These are phyloP conservation scores for Leishmania aethiopica DNA, from an alignment of 208 protist genomes.

Conservation along the genomic window DNA sequence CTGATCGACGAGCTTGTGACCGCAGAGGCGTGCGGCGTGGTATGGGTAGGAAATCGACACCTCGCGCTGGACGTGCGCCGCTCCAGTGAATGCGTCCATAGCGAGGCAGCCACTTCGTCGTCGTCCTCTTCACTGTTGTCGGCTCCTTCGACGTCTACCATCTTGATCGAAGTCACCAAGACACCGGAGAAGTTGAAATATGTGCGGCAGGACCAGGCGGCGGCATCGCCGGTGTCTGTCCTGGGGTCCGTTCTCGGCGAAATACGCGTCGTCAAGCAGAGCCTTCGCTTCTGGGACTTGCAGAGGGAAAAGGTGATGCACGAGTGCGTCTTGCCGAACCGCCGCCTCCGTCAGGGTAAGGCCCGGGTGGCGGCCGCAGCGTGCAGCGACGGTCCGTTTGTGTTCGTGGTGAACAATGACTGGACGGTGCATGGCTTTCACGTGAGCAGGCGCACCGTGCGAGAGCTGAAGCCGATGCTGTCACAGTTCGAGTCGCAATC, in stretches of 20 bases:
- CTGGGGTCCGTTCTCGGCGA: slow-evolving; percentile 18
- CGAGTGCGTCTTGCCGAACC: slow-evolving; percentile 39
- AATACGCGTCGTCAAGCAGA: slow-evolving; percentile 6
- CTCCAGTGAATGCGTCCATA: neutral
- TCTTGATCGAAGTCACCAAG: slow-evolving; percentile 23
- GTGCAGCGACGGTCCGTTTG: slow-evolving; percentile 61
- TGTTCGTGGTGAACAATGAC: slow-evolving; percentile 68
- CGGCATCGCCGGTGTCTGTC: slow-evolving; percentile 6
- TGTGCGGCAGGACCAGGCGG: slow-evolving; percentile 16
- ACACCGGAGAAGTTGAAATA: slow-evolving; percentile 12
- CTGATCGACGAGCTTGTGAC: slow-evolving; percentile 54
- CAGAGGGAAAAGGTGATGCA: slow-evolving; percentile 43
- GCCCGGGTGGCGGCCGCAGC: slow-evolving; percentile 20
- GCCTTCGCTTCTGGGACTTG: slow-evolving; percentile 65
- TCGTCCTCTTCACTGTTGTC: neutral
- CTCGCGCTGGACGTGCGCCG: slow-evolving; percentile 25
- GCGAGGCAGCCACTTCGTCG: neutral
- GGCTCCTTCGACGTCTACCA: neutral
- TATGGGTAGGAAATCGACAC: slow-evolving; percentile 51
- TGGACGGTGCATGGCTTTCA: slow-evolving; percentile 68
- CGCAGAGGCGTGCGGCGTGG: slow-evolving; percentile 27
- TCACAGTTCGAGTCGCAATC: slow-evolving; percentile 41
- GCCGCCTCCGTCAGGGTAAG: slow-evolving; percentile 35
- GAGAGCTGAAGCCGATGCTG: slow-evolving; percentile 53
- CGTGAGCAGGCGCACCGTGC: slow-evolving; percentile 37